phyloP scores from a whole-genome alignment of 768 basidiomycete species.

The Steccherinum ochraceum region DNA sequence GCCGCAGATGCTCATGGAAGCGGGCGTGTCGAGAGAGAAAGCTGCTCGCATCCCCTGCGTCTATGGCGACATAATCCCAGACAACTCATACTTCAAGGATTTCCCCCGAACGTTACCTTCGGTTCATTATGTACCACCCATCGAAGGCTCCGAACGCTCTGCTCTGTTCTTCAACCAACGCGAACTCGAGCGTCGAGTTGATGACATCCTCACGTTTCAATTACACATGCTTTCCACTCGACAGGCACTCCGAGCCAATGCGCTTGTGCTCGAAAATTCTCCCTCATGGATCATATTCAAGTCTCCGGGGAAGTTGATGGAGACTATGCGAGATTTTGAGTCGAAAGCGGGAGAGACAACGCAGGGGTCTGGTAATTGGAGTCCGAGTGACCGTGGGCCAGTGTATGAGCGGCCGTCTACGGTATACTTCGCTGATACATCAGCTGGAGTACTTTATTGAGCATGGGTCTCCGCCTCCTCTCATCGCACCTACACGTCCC shows the following conservation, averaged over 20 bases:
- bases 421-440: too few relatives aligned
- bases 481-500: too few relatives aligned
- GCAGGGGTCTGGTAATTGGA: too few relatives aligned
- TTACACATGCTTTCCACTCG: background rate
- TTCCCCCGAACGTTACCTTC: background rate
- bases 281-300: background rate
- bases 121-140: background rate
- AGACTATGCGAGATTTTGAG: background rate
- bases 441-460: too few relatives aligned
- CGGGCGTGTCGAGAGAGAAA: too few relatives aligned
- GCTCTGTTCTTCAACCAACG: background rate
- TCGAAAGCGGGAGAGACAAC: too few relatives aligned
- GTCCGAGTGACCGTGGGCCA: too few relatives aligned
- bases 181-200: background rate
- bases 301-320: background rate
- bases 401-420: too few relatives aligned
- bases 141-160: background rate
- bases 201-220: background rate
- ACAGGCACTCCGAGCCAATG: background rate
- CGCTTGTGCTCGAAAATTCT: background rate
- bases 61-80: background rate
- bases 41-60: background rate
- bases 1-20: too few relatives aligned
- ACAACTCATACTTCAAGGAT: background rate
- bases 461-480: too few relatives aligned